A percentile compares a stretch with the other conserved stretches of the same genome.
These are phyloP conservation scores for Fusarium chuoi DNA, from an alignment of 2,329 filamentous ascomycete genomes.

Conservation along the genomic window DNA sequence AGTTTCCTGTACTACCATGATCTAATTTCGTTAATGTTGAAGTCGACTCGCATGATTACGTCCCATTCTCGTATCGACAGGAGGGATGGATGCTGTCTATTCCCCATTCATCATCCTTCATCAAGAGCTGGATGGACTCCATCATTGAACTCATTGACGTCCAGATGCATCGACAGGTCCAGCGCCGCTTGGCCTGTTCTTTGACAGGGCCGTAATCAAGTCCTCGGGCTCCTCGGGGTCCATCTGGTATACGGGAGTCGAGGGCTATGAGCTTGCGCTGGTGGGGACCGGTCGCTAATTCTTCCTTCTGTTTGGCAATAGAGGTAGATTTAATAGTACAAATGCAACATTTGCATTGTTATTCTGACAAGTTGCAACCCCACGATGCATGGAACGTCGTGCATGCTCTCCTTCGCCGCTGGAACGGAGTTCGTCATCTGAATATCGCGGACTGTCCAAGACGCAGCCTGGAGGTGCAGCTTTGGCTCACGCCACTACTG, in stretches of 20 bases:
- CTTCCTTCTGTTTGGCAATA: background rate
- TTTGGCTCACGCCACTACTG: background rate
- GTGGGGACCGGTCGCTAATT: background rate
- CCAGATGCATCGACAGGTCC: no score
- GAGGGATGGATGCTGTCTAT: background rate
- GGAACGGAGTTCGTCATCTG: background rate
- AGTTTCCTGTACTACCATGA: background rate
- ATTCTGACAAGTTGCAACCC: background rate
- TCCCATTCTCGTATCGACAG: background rate
- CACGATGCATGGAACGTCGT: background rate
- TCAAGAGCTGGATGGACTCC: background rate
- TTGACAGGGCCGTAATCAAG: background rate
- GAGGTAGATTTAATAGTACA: background rate
- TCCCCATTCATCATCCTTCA: background rate
- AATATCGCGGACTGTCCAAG: background rate
- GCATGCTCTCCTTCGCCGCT: background rate
- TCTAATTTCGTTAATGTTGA: background rate
- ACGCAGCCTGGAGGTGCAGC: background rate
- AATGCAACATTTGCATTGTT: background rate
- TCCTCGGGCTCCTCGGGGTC: fast-evolving
- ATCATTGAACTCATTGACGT: background rate
- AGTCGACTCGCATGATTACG: background rate
- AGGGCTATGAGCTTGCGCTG: background rate
- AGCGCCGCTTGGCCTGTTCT: background rate
- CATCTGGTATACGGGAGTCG: background rate